phyloP scores from a whole-genome alignment of 2,329 filamentous ascomycete genomes.

The Botryotinia calthae region DNA sequence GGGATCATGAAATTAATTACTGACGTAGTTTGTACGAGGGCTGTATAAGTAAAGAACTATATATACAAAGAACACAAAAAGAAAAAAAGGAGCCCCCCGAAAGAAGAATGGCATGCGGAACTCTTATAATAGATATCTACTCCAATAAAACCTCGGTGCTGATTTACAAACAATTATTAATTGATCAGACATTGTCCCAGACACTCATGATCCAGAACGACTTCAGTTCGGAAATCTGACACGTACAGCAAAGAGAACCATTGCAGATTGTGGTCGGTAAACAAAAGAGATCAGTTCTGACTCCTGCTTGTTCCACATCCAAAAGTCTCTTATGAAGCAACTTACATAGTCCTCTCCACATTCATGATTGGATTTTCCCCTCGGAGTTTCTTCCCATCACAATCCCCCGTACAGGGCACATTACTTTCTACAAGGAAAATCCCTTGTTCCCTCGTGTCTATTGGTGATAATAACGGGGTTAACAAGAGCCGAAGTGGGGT shows the following conservation, averaged over 20 bases:
- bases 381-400: background rate
- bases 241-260: background rate
- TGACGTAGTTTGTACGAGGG: conserved; percentile 2
- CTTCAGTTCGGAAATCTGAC: background rate
- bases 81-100: background rate
- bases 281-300: background rate
- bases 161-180: background rate
- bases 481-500: background rate
- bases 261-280: background rate
- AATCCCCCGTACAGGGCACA: background rate
- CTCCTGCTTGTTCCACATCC: background rate
- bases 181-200: background rate
- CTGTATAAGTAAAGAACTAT: background rate
- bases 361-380: background rate
- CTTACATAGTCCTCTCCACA: background rate
- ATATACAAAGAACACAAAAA: background rate
- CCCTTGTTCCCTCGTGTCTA: background rate
- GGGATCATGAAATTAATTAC: background rate
- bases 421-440: background rate
- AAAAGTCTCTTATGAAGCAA: background rate
- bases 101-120: background rate
- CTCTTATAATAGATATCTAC: background rate
- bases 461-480: background rate
- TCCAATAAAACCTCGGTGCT: background rate
- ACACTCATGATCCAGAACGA: background rate